Base-by-base conservation (phyloP, 108 stramenopile genomes). In the Fragilaria radians region DNA sequence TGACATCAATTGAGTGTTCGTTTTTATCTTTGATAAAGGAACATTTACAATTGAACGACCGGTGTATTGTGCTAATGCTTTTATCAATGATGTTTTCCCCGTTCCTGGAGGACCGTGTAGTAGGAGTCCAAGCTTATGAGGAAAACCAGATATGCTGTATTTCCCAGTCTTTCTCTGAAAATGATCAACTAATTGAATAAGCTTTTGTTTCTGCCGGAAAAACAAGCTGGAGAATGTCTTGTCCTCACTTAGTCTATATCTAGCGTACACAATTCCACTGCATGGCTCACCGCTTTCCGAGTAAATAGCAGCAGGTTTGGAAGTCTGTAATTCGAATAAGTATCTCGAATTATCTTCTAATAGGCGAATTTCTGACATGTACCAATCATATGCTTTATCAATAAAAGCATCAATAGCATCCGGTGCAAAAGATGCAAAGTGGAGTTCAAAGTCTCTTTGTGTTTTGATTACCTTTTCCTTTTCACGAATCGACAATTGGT, bases 51-150 rank as follows among this genome's bases (percentile, higher is more conserved):
- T 84, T 53, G 83, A 83, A 7, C 90, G 77, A 17, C 78, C 70
- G 11, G 85, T 88, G 52, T 78, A 33, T 29, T 79, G 59, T 3
- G 86, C 90, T 48, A 91, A 42, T 1, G 85, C 84, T 68, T 91
- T 91, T 67, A 87, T 91, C 58, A 91, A 28, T 46, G 62, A 66
- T 0, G 95, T 96, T 65, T 95, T 95, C 5, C 95, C 95, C 11
- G 95, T 94, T 2, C 95, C 95, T 19, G 95, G 95, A 0, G 93
- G 93, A 28, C 91, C 91, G 57, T 82, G 67, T 21, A 86, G 60
- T 30, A 89, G 69, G 0, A 85, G 59, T 2, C 95, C 95, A 11
- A 91, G 80, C 62, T 91, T 91, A 66, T 86, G 83, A 19, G 86
- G 90, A 52, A 80, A 86, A 9, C 90, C 90, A 46, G 57, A 49